These are phyloP conservation scores for Sarcocystis neurona DNA, from an alignment of 169 alveolate genomes.

Conservation along the genomic window DNA sequence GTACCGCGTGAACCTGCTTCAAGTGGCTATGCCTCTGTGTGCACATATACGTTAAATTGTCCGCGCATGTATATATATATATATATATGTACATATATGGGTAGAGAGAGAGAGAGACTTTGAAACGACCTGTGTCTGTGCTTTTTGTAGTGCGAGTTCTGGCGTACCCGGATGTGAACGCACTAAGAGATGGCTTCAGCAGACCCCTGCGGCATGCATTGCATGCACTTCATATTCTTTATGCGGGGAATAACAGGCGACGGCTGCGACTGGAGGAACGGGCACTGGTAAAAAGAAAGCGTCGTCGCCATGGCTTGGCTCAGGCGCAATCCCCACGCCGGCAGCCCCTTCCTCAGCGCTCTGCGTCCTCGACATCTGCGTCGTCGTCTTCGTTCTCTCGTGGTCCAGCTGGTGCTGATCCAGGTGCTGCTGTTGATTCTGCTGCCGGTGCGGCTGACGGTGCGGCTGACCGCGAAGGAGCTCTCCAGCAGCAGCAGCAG, in stretches of 20 bases:
- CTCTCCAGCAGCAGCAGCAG: not conserved
- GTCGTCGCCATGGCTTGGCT: no score
- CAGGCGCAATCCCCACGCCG: no score
- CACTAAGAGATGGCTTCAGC: conserved; percentile 15
- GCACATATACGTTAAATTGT: not conserved
- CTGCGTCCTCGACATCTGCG: no score
- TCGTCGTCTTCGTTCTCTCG: no score
- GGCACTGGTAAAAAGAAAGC: no score
- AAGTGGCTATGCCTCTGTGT: no score
- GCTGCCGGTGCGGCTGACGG: not conserved
- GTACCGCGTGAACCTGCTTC: no score
- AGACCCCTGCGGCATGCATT: conserved; percentile 45
- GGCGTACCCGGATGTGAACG: conserved; percentile 4
- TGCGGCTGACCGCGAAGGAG: not conserved
- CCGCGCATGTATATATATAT: not conserved
- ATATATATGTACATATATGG: not conserved
- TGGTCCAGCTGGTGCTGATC: no score
- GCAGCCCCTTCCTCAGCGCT: no score
- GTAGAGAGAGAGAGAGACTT: not conserved
- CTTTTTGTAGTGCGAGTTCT: conserved; percentile 37
- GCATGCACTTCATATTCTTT: conserved; percentile 41
- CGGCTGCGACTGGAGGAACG: not conserved
- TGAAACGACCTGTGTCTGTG: not conserved
- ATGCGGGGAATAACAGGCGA: conserved; percentile 38
- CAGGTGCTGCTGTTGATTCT: not conserved